Base-by-base conservation (phyloP, 2,329 filamentous ascomycete genomes). In the Pseudogymnoascus sp. region DNA sequence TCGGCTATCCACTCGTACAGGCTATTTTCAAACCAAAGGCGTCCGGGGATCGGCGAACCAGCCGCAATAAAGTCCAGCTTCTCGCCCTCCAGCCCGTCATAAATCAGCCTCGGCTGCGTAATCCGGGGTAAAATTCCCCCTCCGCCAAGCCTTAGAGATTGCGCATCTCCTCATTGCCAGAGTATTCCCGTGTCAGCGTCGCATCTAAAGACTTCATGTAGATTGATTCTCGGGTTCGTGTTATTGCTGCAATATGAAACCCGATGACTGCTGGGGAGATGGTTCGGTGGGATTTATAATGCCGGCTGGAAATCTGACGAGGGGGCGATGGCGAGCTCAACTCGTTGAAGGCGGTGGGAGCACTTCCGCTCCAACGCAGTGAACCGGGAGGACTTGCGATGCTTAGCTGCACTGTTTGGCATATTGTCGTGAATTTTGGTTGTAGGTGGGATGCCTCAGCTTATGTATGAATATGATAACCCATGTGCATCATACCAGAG, bases 181-280 rank as follows among this genome's bases (percentile, higher is more conserved):
- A 55, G 8, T 55, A 55, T 55, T 55, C 29, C n/a, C 48, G 15
- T 9, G 48, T 55, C 48, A 55, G 48, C 48, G 48, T 55, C 48
- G n/a, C n/a, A 55, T 55, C 27, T 18, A 18, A 10, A 5, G 18
- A n/a, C n/a, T 55, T 31, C 48, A 55, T n/a, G 9, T 33, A 55
- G 27, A 55, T 55, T 55, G 48, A 13, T 31, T 33, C n/a, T 33
- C 29, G 15, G 9, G n/a, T 55, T 29, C 3, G n/a, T 10, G n/a
- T 5, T 3, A 18, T 33, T 18, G 9, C 48, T 29, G 18, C 48
- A 55, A 29, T 48, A 55, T 18, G 9, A 31, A 12, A 4, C 3
- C 12, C 25, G 42, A 48, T 15, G 42, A 15, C 1, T 48, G 7
- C 8, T 15, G 42, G 25, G 39, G 42, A 29, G 27, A 27, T 52